Evolutionary conservation across 2,329 filamentous ascomycete species (phyloP), one percentile per base, ranked within the genome.

Genomic region (Aspergillus sp.): DNA sequence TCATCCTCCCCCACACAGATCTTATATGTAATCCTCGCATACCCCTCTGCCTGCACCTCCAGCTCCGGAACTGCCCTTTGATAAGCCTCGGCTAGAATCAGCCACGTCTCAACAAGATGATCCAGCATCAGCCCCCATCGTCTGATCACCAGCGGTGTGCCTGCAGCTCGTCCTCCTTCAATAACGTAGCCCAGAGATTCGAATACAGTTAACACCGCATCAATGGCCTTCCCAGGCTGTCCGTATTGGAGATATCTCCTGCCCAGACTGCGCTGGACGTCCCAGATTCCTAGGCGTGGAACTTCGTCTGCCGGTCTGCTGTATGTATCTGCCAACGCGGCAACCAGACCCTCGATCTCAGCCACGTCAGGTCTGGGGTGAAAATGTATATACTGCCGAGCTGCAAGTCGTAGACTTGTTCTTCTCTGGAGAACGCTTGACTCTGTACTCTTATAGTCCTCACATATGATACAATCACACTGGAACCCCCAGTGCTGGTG

Each of bases 1-100:
- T 53, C 55, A 37, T 65, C 59, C 46, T 69, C 65, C 0, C 66
- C 64, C 29, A 67, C 48, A 34, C 57, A 52, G 2, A 69, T 58
- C 37, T 39, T 53, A 46, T 66, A 68, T n/a, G 53, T 48, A 2
- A 53, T 40, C 19, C 40, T 62, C 2, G 65, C 64, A 53, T 64
- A 68, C 6, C 47, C 31, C 11, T 57, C 47, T 8, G 63, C 62
- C 33, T 51, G 42, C 12, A n/a, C 29, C 10, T 46, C 52, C 2
- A 59, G 46, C 0, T 43, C 41, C 3, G 50, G 49, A 12, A 42
- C 54, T 26, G 60, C 11, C 5, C 19, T 28, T 11, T 39, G 8
- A 52, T 67, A 67, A 3, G 54, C 55, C 27, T 3, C 30, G 1
- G 40, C 49, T 11, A 64, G 54, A 31, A 57, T 47, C 7, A 63